Evolutionary conservation across 257 asterid species (phyloP).

Genomic region (Galeopsis tetrahit): DNA sequence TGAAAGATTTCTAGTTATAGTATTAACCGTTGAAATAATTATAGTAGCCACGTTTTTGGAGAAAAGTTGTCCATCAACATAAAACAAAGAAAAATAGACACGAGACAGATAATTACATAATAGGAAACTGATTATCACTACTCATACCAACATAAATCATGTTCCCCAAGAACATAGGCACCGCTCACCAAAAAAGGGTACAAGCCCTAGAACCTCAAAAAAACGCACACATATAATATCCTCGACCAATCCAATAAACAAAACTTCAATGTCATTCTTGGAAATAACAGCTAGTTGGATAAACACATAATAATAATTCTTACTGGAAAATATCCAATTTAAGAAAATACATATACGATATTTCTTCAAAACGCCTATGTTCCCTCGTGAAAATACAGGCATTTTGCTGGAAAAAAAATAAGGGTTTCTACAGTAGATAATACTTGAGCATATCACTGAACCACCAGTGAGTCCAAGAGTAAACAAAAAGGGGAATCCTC

Average conservation of each 20-base stretch:
- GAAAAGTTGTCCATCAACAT: background rate
- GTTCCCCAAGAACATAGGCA: slow-evolving; percentile 4
- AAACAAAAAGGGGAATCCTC: slow-evolving; percentile 32
- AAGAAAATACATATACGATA: background rate
- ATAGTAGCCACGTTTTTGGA: background rate
- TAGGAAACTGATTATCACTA: background rate
- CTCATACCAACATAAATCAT: background rate
- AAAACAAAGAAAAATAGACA: slow-evolving; percentile 5
- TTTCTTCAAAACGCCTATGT: background rate
- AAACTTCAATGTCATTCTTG: slow-evolving; percentile 19
- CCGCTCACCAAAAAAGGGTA: background rate
- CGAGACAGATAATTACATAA: background rate
- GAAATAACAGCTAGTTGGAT: slow-evolving; percentile 9
- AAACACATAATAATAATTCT: background rate
- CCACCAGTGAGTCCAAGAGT: background rate
- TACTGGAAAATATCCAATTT: background rate
- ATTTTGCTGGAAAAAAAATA: background rate
- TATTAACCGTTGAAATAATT: background rate
- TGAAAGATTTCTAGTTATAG: background rate
- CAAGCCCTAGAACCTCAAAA: slow-evolving; percentile 23
- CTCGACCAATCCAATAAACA: slow-evolving; percentile 1
- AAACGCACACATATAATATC: background rate
- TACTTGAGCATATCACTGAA: slow-evolving; percentile 20
- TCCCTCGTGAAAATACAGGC: background rate
- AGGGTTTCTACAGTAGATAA: slow-evolving; percentile 4